A percentile compares a stretch with the other conserved stretches of the same genome.
Evolutionary conservation across 768 basidiomycete genomes (phyloP).

Genomic region (Leucosporidium scottii): DNA sequence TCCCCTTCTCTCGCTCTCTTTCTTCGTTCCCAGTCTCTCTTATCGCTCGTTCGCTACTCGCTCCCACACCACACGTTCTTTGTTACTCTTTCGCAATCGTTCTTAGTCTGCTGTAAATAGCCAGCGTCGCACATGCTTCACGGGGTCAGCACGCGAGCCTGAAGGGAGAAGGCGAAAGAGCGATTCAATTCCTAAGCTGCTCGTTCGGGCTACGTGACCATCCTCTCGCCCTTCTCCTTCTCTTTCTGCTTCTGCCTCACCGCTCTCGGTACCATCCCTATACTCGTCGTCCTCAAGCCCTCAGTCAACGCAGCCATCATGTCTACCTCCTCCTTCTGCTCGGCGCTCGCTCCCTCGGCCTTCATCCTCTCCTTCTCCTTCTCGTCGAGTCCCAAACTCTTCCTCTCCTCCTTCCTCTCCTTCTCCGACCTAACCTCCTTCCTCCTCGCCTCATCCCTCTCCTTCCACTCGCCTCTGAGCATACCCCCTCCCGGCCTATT

Average conservation of each 20-base stretch:
- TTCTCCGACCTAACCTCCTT: not conserved
- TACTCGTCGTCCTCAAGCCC: not conserved
- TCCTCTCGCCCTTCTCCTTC: slow-evolving; percentile 52
- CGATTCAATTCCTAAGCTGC: no score
- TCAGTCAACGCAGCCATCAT: not conserved
- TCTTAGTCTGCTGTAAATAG: not conserved
- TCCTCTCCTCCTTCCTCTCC: not conserved
- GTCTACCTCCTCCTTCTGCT: not conserved
- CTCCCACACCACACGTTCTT: not conserved
- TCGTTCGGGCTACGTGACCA: no score
- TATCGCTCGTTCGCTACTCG: not conserved
- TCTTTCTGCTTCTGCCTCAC: slow-evolving; percentile 49
- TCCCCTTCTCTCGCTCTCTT: not conserved
- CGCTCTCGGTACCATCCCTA: not conserved
- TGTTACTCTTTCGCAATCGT: not conserved
- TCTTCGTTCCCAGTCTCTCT: not conserved
- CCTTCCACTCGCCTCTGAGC: slow-evolving; percentile 25
- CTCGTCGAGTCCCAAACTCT: not conserved
- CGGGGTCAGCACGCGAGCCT: no score
- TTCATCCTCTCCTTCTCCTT: not conserved
- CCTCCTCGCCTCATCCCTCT: not conserved
- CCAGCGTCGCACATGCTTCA: no score
- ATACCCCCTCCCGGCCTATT: slow-evolving; percentile 16
- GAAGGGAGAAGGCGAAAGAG: no score
- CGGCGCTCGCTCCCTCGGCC: not conserved